Evolutionary conservation across 495 filamentous ascomycete genomes (phyloP).

Genomic region (Wilcoxina mikolae): DNA sequence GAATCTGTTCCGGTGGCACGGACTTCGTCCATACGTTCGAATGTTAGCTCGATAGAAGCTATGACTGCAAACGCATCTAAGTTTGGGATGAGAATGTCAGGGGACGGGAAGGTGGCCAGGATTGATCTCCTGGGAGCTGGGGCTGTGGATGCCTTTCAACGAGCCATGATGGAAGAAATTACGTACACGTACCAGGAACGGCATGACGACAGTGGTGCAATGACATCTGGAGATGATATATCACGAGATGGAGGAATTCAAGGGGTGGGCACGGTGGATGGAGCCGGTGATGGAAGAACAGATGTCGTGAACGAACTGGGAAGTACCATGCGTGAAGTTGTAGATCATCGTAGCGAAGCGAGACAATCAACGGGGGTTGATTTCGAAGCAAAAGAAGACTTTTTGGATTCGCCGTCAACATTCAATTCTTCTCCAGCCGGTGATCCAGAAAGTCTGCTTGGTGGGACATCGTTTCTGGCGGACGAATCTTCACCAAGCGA

Average conservation of each 20-base stretch:
- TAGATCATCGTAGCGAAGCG: background rate
- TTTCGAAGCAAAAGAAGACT: background rate
- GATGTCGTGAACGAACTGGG: conserved; percentile 15
- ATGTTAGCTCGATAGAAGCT: conserved; percentile 11
- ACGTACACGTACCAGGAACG: background rate
- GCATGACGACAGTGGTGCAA: background rate
- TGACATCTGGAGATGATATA: background rate
- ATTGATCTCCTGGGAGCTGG: conserved; percentile 73
- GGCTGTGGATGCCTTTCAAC: conserved; percentile 56
- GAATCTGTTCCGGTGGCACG: background rate
- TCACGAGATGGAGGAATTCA: background rate
- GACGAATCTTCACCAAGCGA: background rate
- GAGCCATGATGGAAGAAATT: conserved; percentile 33
- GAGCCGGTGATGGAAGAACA: conserved; percentile 10
- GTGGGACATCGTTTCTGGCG: conserved; percentile 1
- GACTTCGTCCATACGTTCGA: background rate
- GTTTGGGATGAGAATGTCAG: conserved; percentile 8
- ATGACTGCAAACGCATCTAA: conserved; percentile 15
- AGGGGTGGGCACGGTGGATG: conserved; percentile 4
- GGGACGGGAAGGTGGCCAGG: conserved; percentile 26
- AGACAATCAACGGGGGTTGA: no score
- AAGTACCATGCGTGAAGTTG: conserved; percentile 3
- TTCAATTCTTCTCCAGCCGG: background rate
- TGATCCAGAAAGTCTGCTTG: background rate
- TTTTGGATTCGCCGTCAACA: conserved; percentile 8